phyloP scores from a whole-genome alignment of 2,329 filamentous ascomycete species.

The Monilinia fructigena region DNA sequence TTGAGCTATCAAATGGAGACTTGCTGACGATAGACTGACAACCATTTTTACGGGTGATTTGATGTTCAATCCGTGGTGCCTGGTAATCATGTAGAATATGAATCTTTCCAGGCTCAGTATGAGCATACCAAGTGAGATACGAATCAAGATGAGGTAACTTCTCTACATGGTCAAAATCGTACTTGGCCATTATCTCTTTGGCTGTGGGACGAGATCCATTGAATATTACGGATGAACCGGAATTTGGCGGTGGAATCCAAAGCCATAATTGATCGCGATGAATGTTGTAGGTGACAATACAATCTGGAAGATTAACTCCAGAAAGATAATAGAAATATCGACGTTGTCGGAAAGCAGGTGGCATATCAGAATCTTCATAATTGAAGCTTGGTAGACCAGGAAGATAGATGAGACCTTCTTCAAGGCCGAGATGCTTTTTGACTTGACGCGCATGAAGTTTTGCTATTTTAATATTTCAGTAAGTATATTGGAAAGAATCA shows the following conservation, averaged over 20 bases:
- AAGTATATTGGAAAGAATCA: neutral
- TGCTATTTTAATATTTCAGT: slow-evolving; percentile 39
- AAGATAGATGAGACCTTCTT: slow-evolving; percentile 55
- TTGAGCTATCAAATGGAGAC: slow-evolving; percentile 48
- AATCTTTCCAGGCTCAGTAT: slow-evolving; percentile 43
- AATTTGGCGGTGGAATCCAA: slow-evolving; percentile 69
- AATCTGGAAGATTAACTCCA: slow-evolving; percentile 54
- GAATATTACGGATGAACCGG: slow-evolving; percentile 59
- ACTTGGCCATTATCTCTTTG: slow-evolving; percentile 59
- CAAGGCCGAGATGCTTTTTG: slow-evolving; percentile 44
- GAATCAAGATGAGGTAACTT: slow-evolving; percentile 48
- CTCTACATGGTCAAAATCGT: slow-evolving; percentile 70
- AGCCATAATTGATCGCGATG: slow-evolving; percentile 62
- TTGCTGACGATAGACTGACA: slow-evolving; percentile 10
- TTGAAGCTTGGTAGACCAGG: slow-evolving; percentile 50
- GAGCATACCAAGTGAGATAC: slow-evolving; percentile 48
- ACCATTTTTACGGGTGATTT: slow-evolving; percentile 17
- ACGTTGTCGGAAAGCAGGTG: slow-evolving; percentile 55
- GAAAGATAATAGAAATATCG: slow-evolving; percentile 63
- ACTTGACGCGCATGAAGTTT: slow-evolving; percentile 51
- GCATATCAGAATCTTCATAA: slow-evolving; percentile 59
- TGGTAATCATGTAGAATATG: slow-evolving; percentile 50
- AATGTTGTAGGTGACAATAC: slow-evolving; percentile 57
- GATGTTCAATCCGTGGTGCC: slow-evolving; percentile 23
- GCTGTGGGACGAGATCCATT: slow-evolving; percentile 59